These are phyloP conservation scores for Aureobasidium sp. DNA, from an alignment of 2,329 filamentous ascomycete genomes.

Conservation along the genomic window DNA sequence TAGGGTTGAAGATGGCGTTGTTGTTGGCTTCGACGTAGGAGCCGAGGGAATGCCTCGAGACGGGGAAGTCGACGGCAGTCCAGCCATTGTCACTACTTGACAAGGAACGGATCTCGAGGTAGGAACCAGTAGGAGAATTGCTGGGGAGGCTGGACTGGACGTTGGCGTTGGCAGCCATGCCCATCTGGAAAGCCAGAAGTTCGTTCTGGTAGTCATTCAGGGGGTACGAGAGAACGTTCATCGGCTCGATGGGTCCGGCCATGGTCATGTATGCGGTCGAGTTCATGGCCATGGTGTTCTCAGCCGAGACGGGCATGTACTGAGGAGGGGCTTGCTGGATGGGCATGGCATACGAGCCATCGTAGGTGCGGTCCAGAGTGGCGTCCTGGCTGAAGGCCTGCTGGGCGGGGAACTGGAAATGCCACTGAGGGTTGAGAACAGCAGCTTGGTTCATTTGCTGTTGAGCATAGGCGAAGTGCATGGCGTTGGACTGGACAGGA, in stretches of 20 bases:
- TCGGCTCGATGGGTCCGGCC: conserved; percentile 35
- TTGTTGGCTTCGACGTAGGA: conserved; percentile 45
- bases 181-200: conserved; percentile 42
- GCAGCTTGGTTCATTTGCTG: conserved; percentile 17
- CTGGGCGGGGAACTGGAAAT: conserved; percentile 29
- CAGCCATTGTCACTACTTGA: conserved; percentile 83
- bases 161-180: conserved; percentile 40
- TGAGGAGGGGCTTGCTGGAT: conserved; percentile 40
- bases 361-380: conserved; percentile 30
- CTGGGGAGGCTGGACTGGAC: conserved; percentile 33
- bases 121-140: conserved; percentile 68
- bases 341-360: conserved; percentile 30
- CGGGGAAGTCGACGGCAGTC: conserved; percentile 62
- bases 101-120: conserved; percentile 77
- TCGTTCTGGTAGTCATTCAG: conserved; percentile 64
- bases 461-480: conserved; percentile 26
- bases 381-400: conserved; percentile 25
- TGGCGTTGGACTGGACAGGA: conserved; percentile 21
- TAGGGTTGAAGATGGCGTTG: conserved; percentile 78
- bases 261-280: conserved; percentile 33
- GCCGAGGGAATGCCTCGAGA: conserved; percentile 58
- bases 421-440: conserved; percentile 32
- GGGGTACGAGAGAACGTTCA: conserved; percentile 34
- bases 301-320: conserved; percentile 35
- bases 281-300: conserved; percentile 28